phyloP scores from a whole-genome alignment of 176 grass and related monocot genomes.

The Juncus effusus region DNA sequence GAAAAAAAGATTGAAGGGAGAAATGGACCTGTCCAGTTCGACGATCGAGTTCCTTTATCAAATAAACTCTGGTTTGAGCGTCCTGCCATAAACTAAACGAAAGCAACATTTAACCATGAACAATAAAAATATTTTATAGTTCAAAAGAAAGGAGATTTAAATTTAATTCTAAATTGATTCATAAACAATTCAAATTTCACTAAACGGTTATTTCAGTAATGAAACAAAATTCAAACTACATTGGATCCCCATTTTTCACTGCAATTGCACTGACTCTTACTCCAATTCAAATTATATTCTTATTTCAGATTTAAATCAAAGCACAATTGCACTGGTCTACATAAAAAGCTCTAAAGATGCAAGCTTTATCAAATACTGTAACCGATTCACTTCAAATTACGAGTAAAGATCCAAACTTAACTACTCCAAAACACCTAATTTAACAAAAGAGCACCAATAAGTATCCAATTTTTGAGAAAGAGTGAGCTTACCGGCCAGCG shows the following conservation, averaged over 20 bases:
- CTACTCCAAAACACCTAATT: constrained; percentile 1
- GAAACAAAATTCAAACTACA: too few species aligned
- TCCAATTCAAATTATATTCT: too few species aligned
- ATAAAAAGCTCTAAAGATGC: background rate
- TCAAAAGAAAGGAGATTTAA: background rate
- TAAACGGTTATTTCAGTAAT: too few species aligned
- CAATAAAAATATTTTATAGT: constrained; percentile 19
- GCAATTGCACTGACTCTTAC: too few species aligned
- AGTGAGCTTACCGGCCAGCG: constrained; percentile 60
- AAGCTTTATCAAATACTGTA: background rate
- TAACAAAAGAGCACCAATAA: constrained; percentile 15
- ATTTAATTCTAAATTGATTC: too few species aligned
- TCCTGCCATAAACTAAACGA: constrained; percentile 86
- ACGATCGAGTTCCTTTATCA: constrained; percentile 87
- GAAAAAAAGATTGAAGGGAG: background rate
- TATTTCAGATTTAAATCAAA: too few species aligned
- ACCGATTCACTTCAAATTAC: background rate
- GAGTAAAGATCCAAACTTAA: background rate
- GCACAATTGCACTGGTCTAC: too few species aligned
- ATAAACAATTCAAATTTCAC: too few species aligned
- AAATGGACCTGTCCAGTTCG: constrained; percentile 70
- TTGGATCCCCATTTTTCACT: too few species aligned
- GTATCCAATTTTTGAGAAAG: background rate
- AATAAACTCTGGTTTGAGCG: constrained; percentile 70
- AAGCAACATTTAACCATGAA: constrained; percentile 3